phyloP scores from a whole-genome alignment of 768 basidiomycete species.

The Panaeolus cyanescens region DNA sequence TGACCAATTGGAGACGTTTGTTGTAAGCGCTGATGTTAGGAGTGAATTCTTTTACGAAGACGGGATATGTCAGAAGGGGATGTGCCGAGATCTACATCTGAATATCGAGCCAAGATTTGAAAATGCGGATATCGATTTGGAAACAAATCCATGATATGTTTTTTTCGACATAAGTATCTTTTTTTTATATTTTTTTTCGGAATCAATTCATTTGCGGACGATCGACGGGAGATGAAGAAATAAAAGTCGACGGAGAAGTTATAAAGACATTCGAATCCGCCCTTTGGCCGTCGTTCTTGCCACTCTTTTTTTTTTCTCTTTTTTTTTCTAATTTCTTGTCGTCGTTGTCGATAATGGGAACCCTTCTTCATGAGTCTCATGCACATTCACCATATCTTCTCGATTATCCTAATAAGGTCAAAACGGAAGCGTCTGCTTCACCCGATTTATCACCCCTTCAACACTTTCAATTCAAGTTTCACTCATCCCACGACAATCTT shows the following conservation, averaged over 20 bases:
- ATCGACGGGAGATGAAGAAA: constrained; percentile 8
- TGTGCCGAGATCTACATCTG: neutral
- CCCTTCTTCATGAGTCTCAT: neutral
- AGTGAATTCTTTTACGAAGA: neutral
- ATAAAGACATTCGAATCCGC: constrained; percentile 5
- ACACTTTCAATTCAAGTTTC: constrained; percentile 39
- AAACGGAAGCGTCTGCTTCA: constrained; percentile 45
- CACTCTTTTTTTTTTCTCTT: neutral
- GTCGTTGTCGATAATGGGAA: constrained; percentile 3
- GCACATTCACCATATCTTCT: constrained; percentile 10
- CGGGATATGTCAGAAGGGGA: constrained; percentile 1
- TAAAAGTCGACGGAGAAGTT: constrained; percentile 5
- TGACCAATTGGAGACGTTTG: neutral
- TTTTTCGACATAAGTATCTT: neutral
- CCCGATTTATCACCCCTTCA: constrained; percentile 43
- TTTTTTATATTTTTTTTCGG: constrained; percentile 13
- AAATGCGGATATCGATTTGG: constrained; percentile 1
- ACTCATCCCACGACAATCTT: constrained; percentile 35
- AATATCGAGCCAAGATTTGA: neutral
- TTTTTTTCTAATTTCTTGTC: constrained; percentile 1
- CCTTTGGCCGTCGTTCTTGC: neutral
- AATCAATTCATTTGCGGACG: constrained; percentile 14
- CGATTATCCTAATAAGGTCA: constrained; percentile 28
- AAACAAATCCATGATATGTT: no score
- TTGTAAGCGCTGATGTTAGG: constrained; percentile 1